Evolutionary conservation across 129 eudicot genomes (phyloP).

Genomic region (Tagetes patula): DNA sequence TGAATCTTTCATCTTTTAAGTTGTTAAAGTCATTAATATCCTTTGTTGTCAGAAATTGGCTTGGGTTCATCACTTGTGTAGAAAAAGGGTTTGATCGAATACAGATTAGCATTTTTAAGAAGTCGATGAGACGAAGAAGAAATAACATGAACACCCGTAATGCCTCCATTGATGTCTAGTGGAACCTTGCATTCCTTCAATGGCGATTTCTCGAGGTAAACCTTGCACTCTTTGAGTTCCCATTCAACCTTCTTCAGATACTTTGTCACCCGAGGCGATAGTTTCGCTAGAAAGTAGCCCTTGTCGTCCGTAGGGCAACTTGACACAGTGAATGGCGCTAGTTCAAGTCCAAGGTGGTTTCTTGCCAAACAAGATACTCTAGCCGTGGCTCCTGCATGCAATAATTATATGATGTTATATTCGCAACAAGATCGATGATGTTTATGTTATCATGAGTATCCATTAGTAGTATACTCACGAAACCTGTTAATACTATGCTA

Average conservation of each 20-base stretch:
- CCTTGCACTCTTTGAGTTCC: slow-evolving; percentile 51
- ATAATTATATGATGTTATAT: neutral
- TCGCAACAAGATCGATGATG: no score
- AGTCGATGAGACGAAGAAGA: slow-evolving; percentile 31
- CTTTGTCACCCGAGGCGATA: slow-evolving; percentile 28
- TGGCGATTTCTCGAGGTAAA: slow-evolving; percentile 45
- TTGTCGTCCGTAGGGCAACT: slow-evolving; percentile 48
- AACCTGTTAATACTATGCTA: neutral
- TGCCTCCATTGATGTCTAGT: slow-evolving; percentile 40
- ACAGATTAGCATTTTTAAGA: slow-evolving; percentile 38
- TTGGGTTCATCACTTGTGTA: slow-evolving; percentile 30
- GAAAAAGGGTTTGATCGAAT: slow-evolving; percentile 55
- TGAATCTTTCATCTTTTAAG: neutral
- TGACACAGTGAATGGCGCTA: slow-evolving; percentile 45
- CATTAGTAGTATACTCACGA: no score
- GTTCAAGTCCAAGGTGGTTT: slow-evolving; percentile 49
- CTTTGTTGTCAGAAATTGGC: slow-evolving; percentile 19
- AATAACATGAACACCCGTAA: slow-evolving; percentile 42
- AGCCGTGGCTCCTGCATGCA: slow-evolving; percentile 44
- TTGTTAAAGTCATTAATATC: slow-evolving; percentile 1
- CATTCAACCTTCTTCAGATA: slow-evolving; percentile 24
- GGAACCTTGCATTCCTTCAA: slow-evolving; percentile 43
- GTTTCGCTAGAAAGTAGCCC: slow-evolving; percentile 53
- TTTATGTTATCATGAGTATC: neutral
- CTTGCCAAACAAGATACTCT: slow-evolving; percentile 48